Base-by-base conservation (phyloP, 257 asterid species). In the Petunia secreta region DNA sequence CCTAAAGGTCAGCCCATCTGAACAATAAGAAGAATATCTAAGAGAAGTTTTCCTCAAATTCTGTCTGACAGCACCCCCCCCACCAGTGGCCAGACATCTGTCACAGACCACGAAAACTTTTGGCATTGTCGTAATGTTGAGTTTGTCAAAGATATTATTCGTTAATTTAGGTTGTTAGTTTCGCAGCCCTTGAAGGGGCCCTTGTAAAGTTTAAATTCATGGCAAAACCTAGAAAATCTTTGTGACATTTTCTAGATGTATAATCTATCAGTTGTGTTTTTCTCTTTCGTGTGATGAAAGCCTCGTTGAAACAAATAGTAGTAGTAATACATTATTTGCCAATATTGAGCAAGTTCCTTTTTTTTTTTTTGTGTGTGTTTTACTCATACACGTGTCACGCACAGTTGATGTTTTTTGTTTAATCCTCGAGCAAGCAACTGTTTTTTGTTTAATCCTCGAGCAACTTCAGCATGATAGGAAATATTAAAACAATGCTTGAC, bases 1-100 rank as follows among this genome's bases (percentile, higher is more conserved):
- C 88, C 88, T 6, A 87, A 84, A 79, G 86, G 86, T 58, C 71
- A 54, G 85, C 85, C 89, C 16, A 84, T 87, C 84, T 87, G 67
- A 86, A 43, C 7, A 6, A 44, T 1, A 48, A 41, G 50, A 75
- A n/a, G 75, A 25, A 40, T 1, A 77, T 43, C 43, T 40, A 59
- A 57, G 58, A 41, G 44, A 77, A 40, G 57, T 60, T 43, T 36
- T 48, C 25, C 34, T 0, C 13, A 36, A 2, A 39, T 75, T 40
- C 53, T 41, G 40, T n/a, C 57, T n/a, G 39, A 75, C 39, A 39
- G 53, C 41, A 16, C 80, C 36, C n/a, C n/a, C n/a, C n/a, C 14
- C 79, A 43, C 54, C 39, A 10, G 34, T 77, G 80, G 44, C 66
- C 57, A 63, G 43, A 43, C 54, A 46, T 59, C 71, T 77, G 34